Evolutionary conservation across 495 filamentous ascomycete genomes (phyloP).

Genomic region (Aspergillus cavernicola): DNA sequence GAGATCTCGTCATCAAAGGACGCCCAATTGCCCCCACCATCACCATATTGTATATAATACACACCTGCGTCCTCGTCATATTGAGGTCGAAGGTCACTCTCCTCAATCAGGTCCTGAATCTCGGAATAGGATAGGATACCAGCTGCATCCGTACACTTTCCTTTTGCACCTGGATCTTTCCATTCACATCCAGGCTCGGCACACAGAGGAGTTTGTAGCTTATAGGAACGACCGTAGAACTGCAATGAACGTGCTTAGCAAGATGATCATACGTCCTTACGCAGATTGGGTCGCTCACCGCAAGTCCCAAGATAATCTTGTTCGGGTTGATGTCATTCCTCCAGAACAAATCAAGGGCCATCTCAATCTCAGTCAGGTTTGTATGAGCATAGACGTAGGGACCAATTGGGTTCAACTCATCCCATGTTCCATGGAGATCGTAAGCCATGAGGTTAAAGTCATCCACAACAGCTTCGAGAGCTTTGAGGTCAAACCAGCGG

Average conservation of each 20-base stretch:
- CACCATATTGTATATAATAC: conserved; percentile 29
- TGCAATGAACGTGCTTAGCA: not conserved
- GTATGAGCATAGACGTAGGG: conserved; percentile 28
- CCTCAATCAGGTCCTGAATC: not conserved
- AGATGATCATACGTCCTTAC: not conserved
- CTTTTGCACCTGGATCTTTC: conserved; percentile 21
- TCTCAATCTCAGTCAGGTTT: conserved; percentile 38
- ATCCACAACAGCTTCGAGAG: conserved; percentile 34
- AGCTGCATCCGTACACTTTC: conserved; percentile 22
- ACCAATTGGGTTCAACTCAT: conserved; percentile 11
- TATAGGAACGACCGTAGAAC: conserved; percentile 49
- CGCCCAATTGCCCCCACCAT: conserved; percentile 23
- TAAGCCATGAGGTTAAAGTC: conserved; percentile 52
- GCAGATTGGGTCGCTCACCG: not conserved
- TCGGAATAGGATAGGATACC: conserved; percentile 25
- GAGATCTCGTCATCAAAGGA: conserved; percentile 38
- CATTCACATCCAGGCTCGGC: conserved; percentile 27
- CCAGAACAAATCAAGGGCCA: conserved; percentile 36
- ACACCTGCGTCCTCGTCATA: conserved; percentile 25
- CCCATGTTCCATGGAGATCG: conserved; percentile 37
- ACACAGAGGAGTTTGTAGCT: conserved; percentile 23
- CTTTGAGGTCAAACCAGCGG: conserved; percentile 27
- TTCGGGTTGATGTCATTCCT: conserved; percentile 25
- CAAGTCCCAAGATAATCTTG: conserved; percentile 45
- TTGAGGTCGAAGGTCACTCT: not conserved